A percentile compares a stretch with the other conserved stretches of the same genome.
phyloP scores from a whole-genome alignment of 139 green algal species.

The Nannochloris sp. region DNA sequence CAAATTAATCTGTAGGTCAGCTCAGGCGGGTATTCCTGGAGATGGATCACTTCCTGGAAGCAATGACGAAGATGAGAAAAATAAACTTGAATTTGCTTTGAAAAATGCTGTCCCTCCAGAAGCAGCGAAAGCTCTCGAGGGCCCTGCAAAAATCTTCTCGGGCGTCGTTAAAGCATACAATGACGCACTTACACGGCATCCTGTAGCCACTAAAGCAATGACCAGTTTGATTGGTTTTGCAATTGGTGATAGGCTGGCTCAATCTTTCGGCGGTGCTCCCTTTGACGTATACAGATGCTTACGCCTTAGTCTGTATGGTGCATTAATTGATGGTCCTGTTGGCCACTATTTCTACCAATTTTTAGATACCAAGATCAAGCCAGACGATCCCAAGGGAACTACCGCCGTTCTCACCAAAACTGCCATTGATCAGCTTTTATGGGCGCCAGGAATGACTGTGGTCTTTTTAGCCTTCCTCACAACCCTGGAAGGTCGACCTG shows the following conservation, averaged over 20 bases:
- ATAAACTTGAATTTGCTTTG: too few species aligned
- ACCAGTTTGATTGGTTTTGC: constrained; percentile 56
- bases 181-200: constrained; percentile 27
- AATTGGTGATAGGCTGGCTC: constrained; percentile 55
- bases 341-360: constrained; percentile 39
- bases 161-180: constrained; percentile 23
- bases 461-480: constrained; percentile 46
- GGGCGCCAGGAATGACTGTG: constrained; percentile 40
- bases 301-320: constrained; percentile 40
- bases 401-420: constrained; percentile 47
- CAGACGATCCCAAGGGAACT: constrained; percentile 30
- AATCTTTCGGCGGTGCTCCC: constrained; percentile 24
- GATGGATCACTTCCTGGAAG: too few species aligned
- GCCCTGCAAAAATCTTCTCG: background rate
- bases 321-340: constrained; percentile 43
- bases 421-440: constrained; percentile 45
- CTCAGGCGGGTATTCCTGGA: too few species aligned
- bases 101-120: too few species aligned
- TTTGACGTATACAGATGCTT: constrained; percentile 29
- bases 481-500: constrained; percentile 40
- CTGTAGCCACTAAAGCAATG: constrained; percentile 45
- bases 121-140: background rate
- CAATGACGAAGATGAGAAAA: too few species aligned
- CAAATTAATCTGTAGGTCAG: too few species aligned
- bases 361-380: constrained; percentile 35